Percentiles rank a stretch among this genome's conserved stretches.
Evolutionary conservation across 495 filamentous ascomycete genomes (phyloP).

Genomic region (Penicillium atrosanguineum): DNA sequence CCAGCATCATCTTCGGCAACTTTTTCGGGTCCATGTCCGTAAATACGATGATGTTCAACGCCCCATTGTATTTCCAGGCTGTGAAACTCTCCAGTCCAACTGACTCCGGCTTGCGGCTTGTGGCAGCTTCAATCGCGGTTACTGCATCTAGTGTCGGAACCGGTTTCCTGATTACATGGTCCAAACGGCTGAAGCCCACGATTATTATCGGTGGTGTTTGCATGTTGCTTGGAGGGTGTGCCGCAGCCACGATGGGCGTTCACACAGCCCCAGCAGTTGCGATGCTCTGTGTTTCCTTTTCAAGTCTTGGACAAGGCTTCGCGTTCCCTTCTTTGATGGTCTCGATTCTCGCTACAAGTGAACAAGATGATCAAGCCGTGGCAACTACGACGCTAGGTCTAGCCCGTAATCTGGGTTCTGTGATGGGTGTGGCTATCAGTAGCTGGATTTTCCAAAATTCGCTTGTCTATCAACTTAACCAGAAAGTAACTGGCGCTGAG

Average conservation of each 20-base stretch:
- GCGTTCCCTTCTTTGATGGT: conserved; percentile 63
- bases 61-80: conserved; percentile 77
- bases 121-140: conserved; percentile 56
- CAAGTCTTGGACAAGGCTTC: conserved; percentile 64
- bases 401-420: conserved; percentile 65
- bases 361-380: conserved; percentile 71
- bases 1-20: conserved; percentile 68
- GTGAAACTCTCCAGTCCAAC: conserved; percentile 71
- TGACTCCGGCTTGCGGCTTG: conserved; percentile 66
- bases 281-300: conserved; percentile 59
- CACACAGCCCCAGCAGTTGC: conserved; percentile 57
- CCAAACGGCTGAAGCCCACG: conserved; percentile 61
- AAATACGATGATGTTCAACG: conserved; percentile 74
- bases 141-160: conserved; percentile 59
- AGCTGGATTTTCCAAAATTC: conserved; percentile 76
- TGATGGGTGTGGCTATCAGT: conserved; percentile 68
- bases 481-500: conserved; percentile 52
- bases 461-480: conserved; percentile 56
- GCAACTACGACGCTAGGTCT: conserved; percentile 69
- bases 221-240: conserved; percentile 54
- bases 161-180: conserved; percentile 69
- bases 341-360: conserved; percentile 62
- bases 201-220: conserved; percentile 54
- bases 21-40: conserved; percentile 61
- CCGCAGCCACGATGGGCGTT: conserved; percentile 50